phyloP scores from a whole-genome alignment of 768 basidiomycete genomes.

The Lactarius akahatsu region DNA sequence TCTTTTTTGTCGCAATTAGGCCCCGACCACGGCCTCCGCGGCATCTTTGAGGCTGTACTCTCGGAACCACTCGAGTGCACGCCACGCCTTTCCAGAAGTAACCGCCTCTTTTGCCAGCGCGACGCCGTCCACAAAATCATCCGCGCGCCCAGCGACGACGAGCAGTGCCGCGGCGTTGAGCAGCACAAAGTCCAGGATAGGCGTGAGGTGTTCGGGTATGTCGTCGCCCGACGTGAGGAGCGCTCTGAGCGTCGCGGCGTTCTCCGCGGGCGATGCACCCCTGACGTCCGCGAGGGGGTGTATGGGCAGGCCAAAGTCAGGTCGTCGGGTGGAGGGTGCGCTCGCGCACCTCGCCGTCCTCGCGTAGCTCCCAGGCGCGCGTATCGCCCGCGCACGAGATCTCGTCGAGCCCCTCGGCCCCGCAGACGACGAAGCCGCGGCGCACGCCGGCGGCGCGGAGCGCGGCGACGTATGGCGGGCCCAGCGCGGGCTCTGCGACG shows the following conservation, averaged over 20 bases:
- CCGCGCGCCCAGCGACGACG: slow-evolving; percentile 76
- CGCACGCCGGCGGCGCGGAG: slow-evolving; percentile 71
- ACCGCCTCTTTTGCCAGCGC: slow-evolving; percentile 62
- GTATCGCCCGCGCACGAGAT: slow-evolving; percentile 93
- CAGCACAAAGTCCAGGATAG: slow-evolving; percentile 83
- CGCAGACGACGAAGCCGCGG: slow-evolving; percentile 91
- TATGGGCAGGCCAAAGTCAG: slow-evolving; percentile 71
- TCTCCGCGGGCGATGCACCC: slow-evolving; percentile 75
- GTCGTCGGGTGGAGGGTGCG: slow-evolving; percentile 57
- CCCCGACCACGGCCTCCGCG: slow-evolving; percentile 3
- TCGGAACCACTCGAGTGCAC: slow-evolving; percentile 23
- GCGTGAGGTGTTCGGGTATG: slow-evolving; percentile 54
- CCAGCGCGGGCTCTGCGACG: slow-evolving; percentile 79
- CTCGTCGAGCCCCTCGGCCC: slow-evolving; percentile 89
- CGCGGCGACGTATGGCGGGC: slow-evolving; percentile 75
- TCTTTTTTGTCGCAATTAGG: not conserved
- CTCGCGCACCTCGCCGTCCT: slow-evolving; percentile 61
- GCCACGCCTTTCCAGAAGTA: slow-evolving; percentile 51
- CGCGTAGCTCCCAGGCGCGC: slow-evolving; percentile 73
- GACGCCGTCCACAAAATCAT: slow-evolving; percentile 69
- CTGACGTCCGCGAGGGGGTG: slow-evolving; percentile 71
- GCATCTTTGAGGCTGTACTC: slow-evolving; percentile 15
- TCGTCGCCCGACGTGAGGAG: slow-evolving; percentile 60
- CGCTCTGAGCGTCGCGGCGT: slow-evolving; percentile 68
- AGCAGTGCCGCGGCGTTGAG: slow-evolving; percentile 89